Base-by-base conservation (phyloP, 2,329 filamentous ascomycete genomes). In the Chaetomium sp. region DNA sequence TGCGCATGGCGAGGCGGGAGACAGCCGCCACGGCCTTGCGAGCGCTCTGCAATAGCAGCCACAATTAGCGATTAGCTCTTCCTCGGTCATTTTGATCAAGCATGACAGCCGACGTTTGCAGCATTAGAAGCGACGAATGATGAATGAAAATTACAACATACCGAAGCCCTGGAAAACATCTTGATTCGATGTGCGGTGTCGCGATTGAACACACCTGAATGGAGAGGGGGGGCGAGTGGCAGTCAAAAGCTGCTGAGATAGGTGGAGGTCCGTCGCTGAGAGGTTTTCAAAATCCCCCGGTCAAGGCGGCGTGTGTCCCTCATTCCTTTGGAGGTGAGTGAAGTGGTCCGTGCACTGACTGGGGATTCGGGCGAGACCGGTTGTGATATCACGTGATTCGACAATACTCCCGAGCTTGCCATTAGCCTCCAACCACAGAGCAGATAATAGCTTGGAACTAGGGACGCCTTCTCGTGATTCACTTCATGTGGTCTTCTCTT, bases 151-250 rank as follows among this genome's bases (percentile, higher is more conserved):
- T 33, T 37, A 51, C 14, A 37, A 75, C 79, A 65, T 76, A 84
- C 81, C 72, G 79, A 76, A 70, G 72, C 73, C 73, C 80, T 74
- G 68, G 76, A 75, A 72, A 82, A 73, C 80, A 83, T 83, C 67
- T 73, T 81, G 74, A 62, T 72, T 69, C 68, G 63, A 62, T 65
- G 67, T 70, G 70, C 64, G 71, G 72, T 75, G 76, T 73, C 40
- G 77, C 76, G 75, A 77, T 76, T 73, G 72, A 70, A 57, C 57
- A 61, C 55, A 55, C 51, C 49, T 57, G 42, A 34, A 48, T 47
- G 49, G 44, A 43, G 43, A 52, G 42, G 55, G 52, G 63, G 51
- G 53, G 57, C 49, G 61, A 61, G 66, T 67, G 61, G 62, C 63
- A 62, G 61, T 61, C 54, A 58, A 58, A 59, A 61, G 61, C 60